phyloP scores from a whole-genome alignment of 208 protist genomes.

The Novymonas esmeraldas region DNA sequence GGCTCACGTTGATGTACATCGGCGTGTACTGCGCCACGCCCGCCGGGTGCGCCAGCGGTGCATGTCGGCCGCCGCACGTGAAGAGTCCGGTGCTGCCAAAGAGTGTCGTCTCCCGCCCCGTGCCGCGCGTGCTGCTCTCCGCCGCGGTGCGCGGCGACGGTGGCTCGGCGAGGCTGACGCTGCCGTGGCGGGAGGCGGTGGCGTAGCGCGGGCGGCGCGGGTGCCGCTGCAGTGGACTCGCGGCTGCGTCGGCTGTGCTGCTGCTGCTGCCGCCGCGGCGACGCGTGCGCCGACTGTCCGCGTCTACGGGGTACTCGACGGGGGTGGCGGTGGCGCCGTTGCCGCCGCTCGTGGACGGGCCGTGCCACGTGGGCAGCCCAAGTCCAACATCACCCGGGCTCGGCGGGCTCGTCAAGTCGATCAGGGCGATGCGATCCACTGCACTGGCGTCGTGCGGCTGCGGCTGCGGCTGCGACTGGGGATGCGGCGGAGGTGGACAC shows the following conservation, averaged over 20 bases:
- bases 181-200: not conserved
- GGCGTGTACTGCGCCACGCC: conserved; percentile 13
- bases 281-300: too few species aligned
- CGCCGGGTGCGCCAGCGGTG: conserved; percentile 1
- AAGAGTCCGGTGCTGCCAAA: conserved; percentile 14
- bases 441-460: not conserved
- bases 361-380: not conserved
- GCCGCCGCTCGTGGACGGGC: not conserved
- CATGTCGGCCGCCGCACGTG: conserved; percentile 2
- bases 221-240: too few species aligned
- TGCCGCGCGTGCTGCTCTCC: conserved; percentile 6
- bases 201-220: not conserved
- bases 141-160: not conserved
- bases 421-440: not conserved
- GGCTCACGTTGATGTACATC: conserved; percentile 10
- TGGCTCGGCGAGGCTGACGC: not conserved
- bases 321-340: not conserved
- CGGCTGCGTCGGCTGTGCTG: not conserved
- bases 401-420: conserved; percentile 14
- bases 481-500: not conserved
- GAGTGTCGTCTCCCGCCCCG: not conserved
- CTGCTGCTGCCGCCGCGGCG: not conserved
- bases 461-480: not conserved
- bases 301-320: too few species aligned
- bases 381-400: conserved; percentile 28